Evolutionary conservation across 768 basidiomycete species (phyloP), one percentile per base, ranked within the genome.

Genomic region (Coprinopsis sp.): DNA sequence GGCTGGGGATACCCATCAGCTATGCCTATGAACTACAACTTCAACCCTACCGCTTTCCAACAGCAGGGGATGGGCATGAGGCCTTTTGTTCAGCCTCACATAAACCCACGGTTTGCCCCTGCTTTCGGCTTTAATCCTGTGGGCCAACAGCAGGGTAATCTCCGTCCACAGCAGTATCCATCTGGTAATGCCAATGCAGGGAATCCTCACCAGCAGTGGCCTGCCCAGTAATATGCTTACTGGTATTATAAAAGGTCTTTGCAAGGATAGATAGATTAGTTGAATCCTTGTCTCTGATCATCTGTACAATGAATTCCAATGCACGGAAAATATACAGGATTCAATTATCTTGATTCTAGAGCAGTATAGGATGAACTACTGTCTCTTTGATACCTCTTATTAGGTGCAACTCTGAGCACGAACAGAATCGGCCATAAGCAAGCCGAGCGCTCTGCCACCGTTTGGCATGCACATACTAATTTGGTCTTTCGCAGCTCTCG

Each of bases 21-120:
- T 23, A 42, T 37, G 42, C 34, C 27, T 19, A 42, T 29, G 28
- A 39, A 29, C 16, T 30, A 19, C 29, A 25, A 14, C 36, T 52
- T 27, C 38, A 43, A 37, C 29, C 46, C 47, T 12, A 23, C 36
- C 48, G 18, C 22, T 12, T 24, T 24, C 22, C 46, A 43, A n/a
- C 37, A 37, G 12, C 38, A n/a, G 31, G 43, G n/a, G n/a, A 50
- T 44, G 49, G 51, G 48, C 14, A 39, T 46, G 46, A 53, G 53
- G 46, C 49, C 55, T 58, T 70, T 58, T 33, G 70, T 88, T n/a
- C 85, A 88, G 53, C 88, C 88, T 5, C 88, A 91, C 57, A 90
- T 91, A 49, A 90, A 91, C 55, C 88, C 88, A 7, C 75, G 82
- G 10, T 90, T 91, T 62, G 84, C 86, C 12, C 75, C 78, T 25